Percentiles rank a stretch among this genome's conserved stretches.
These are phyloP conservation scores for Peniophora sp. DNA, from an alignment of 1,284 basidiomycete species.

Conservation along the genomic window DNA sequence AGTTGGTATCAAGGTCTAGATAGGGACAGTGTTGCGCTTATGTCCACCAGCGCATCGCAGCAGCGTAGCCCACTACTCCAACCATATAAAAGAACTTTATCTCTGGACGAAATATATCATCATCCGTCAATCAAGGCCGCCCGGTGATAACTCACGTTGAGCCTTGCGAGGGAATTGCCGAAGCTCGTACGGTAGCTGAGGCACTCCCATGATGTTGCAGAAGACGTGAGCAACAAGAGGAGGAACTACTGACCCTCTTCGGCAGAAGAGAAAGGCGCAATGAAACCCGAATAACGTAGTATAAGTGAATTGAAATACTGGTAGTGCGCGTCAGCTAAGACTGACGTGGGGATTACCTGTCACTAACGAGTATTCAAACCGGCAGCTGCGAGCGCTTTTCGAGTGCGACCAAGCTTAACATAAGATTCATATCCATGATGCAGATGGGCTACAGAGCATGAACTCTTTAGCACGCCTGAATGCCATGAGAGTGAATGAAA, in stretches of 20 bases:
- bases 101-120: slow-evolving; percentile 12
- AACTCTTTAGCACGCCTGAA: no score
- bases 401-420: slow-evolving; percentile 59
- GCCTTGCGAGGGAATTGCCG: slow-evolving; percentile 17
- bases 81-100: slow-evolving; percentile 21
- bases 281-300: slow-evolving; percentile 92
- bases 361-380: slow-evolving; percentile 44
- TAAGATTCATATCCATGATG: slow-evolving; percentile 90
- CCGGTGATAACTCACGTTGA: slow-evolving; percentile 15
- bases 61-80: slow-evolving; percentile 24
- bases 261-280: slow-evolving; percentile 79
- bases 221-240: slow-evolving; percentile 77
- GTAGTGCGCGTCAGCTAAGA: slow-evolving; percentile 3
- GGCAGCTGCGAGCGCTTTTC: slow-evolving; percentile 55
- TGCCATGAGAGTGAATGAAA: no score
- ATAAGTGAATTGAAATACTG: slow-evolving; percentile 83
- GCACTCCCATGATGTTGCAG: slow-evolving; percentile 94
- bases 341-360: slow-evolving; percentile 17
- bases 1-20: no score
- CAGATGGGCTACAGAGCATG: slow-evolving; percentile 69
- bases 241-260: slow-evolving; percentile 59
- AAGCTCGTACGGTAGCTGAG: slow-evolving; percentile 36
- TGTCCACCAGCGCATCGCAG: slow-evolving; percentile 22
- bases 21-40: neutral
- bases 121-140: neutral